phyloP scores from a whole-genome alignment of 306 rosid genomes.

The Medicago lupulina region DNA sequence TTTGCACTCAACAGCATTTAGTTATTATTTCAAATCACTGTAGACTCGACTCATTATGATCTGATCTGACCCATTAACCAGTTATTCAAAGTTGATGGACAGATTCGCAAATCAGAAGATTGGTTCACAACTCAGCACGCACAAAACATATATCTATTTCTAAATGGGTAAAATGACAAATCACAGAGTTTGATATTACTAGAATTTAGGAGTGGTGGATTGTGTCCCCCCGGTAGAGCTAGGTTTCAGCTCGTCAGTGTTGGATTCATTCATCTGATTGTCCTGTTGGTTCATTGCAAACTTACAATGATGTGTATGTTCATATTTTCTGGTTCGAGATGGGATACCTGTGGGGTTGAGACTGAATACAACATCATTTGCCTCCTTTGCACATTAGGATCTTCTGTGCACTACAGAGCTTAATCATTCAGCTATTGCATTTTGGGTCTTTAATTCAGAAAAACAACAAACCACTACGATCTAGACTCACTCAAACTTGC shows the following conservation, averaged over 20 bases:
- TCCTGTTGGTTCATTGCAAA: background rate
- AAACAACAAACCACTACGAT: background rate
- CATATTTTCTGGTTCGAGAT: conserved; percentile 1
- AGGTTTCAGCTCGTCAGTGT: too few relatives aligned
- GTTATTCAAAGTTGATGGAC: background rate
- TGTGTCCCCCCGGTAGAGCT: background rate
- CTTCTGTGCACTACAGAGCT: background rate
- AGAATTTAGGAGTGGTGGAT: background rate
- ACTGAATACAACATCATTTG: background rate
- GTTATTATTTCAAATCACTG: background rate
- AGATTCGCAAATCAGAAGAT: background rate
- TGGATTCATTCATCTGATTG: background rate
- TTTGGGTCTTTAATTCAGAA: background rate
- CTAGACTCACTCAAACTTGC: background rate
- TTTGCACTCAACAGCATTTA: background rate
- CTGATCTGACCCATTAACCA: background rate
- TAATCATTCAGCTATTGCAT: background rate
- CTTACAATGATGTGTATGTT: background rate
- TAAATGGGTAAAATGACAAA: background rate
- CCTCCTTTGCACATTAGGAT: background rate
- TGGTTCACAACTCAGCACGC: background rate
- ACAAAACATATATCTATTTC: background rate
- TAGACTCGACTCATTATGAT: background rate
- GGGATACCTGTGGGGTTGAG: background rate
- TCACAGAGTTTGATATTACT: background rate